Percentiles rank a stretch among this genome's conserved stretches.
These are phyloP conservation scores for thale cress (Arabidopsis thaliana) DNA, from an alignment of 345 rosid genomes.

Conservation along the genomic window DNA sequence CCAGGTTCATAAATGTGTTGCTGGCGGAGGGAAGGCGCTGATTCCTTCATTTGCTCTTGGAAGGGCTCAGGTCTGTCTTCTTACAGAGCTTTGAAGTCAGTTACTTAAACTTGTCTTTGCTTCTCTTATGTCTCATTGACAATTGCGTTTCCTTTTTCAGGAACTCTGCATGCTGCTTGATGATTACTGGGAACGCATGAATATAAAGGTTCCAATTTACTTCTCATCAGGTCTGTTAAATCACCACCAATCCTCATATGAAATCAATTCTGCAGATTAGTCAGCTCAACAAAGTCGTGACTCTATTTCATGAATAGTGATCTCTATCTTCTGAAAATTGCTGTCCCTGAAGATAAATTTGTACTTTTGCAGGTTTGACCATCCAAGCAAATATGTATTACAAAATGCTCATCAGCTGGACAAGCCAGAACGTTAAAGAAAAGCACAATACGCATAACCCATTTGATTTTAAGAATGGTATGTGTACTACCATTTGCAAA, in stretches of 20 bases:
- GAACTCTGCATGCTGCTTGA: conserved; percentile 92
- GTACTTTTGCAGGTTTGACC: conserved; percentile 74
- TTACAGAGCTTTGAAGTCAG: conserved; percentile 3
- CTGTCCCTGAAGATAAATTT: background rate
- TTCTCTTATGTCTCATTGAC: conserved; percentile 22
- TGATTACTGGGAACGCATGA: conserved; percentile 98
- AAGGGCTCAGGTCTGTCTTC: conserved; percentile 86
- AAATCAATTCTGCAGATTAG: background rate
- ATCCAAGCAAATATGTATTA: conserved; percentile 98
- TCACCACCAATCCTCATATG: conserved; percentile 4
- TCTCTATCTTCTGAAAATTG: conserved; percentile 15
- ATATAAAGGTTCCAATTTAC: conserved; percentile 88
- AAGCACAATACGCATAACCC: conserved; percentile 71
- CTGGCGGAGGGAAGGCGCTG: conserved; percentile 93
- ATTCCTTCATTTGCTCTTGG: conserved; percentile 98
- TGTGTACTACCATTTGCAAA: conserved; percentile 9
- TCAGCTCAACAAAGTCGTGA: background rate
- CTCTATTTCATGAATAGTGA: background rate
- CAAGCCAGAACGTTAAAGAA: conserved; percentile 91
- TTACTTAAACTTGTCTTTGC: conserved; percentile 1
- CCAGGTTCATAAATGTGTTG: conserved; percentile 91
- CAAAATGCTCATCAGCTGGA: conserved; percentile 96
- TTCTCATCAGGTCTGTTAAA: conserved; percentile 82
- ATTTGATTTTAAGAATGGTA: conserved; percentile 95
- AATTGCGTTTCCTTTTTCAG: conserved; percentile 45